Evolutionary conservation across 371 early-diverging fungal genomes (phyloP), one percentile per base, ranked within the genome.

Genomic region (Amoeboaphelidium occidentale): DNA sequence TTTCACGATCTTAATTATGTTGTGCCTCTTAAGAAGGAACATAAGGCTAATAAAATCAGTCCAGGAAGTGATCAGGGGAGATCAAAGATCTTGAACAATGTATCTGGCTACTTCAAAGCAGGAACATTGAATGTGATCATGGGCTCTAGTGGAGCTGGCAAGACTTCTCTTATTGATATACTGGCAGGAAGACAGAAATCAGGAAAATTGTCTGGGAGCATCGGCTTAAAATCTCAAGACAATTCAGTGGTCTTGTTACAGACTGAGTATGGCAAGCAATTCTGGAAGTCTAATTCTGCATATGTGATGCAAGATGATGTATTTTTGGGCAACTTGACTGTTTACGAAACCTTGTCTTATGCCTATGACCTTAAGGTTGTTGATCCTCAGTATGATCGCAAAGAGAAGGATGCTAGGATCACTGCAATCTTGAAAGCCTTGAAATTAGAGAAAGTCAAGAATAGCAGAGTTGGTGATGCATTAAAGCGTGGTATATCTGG

Each of bases 291-390:
- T 32, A 17, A 10, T 32, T 10, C 17, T 6, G 39, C 55, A 13
- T 73, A 64, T 51, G 75, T 75, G 17, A 65, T 66, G 32, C 75
- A 75, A 54, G 65, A 64, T 41, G 65, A 69, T 54, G 55, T 60
- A 46, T 57, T 62, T 13, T 64, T 68, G 47, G 63, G 63, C 2
- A 54, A 55, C 46, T 44, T 69, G 42, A 69, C 68, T 14, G 67
- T 68, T 2, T 57, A 61, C 12, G 69, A 69, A 50, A 59, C 63
- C 12, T 48, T 69, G 1, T 56, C 50, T 44, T 69, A 59, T 45
- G 55, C 66, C 17, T 68, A 68, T 1, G 48, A 59, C 6, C 53
- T 64, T 32, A 17, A 6, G 17, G 39, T 17, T 10, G 39, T 6
- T 32, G 17, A 32, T 32, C 17, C 6, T 6, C 6, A 32, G 39